A percentile compares a stretch with the other conserved stretches of the same genome.
Evolutionary conservation across 306 rosid species (phyloP).

Genomic region (Acacia melanoxylon): DNA sequence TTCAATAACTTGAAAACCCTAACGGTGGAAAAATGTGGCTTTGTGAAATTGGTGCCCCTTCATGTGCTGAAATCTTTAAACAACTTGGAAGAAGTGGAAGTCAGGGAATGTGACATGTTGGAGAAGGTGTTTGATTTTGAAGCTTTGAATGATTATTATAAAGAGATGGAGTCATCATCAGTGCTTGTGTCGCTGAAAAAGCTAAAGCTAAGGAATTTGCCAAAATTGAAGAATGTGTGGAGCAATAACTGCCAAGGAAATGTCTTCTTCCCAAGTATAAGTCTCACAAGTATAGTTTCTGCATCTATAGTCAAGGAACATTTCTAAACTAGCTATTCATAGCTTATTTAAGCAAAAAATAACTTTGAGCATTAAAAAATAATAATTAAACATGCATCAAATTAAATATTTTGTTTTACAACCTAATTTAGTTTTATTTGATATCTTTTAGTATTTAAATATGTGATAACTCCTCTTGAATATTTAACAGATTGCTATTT

Average conservation of each 20-base stretch:
- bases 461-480: background rate
- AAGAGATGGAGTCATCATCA: background rate
- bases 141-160: background rate
- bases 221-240: background rate
- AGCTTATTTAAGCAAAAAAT: background rate
- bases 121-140: background rate
- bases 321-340: background rate
- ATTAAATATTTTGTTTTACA: background rate
- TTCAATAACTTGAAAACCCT: background rate
- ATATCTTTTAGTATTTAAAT: background rate
- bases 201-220: background rate
- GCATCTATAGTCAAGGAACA: background rate
- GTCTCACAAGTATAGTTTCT: background rate
- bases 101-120: background rate
- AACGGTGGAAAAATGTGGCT: background rate
- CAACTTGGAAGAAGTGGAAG: too few relatives aligned
- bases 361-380: background rate
- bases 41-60: too few relatives aligned
- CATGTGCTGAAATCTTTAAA: too few relatives aligned
- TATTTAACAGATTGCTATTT: background rate
- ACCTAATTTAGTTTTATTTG: background rate
- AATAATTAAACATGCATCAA: background rate
- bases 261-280: background rate
- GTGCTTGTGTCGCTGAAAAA: background rate
- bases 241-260: background rate